Base-by-base conservation (phyloP, 73 alveolate genomes). In the Paramecium sexaurelia region DNA sequence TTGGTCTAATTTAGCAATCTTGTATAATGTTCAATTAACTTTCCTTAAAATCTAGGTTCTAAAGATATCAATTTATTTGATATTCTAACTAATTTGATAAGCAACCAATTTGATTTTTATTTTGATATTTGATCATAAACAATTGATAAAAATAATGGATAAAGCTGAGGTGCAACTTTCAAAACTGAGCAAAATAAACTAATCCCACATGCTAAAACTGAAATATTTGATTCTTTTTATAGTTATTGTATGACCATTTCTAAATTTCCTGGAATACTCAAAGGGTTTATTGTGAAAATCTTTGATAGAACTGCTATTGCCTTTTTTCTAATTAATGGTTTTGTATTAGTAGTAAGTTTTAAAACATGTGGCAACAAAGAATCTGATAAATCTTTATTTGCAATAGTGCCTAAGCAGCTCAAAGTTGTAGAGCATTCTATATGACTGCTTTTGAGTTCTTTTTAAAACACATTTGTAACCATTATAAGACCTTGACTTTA, bases 31-130 rank as follows among this genome's bases (percentile, higher is more conserved):
- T 73, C 87, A n/a, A 73, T 35, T 73, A 73, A 19, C 45, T 73
- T 73, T 15, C 57, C 55, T 73, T 73, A 20, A 73, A 73, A 73
- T 33, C 87, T 73, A 73, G 87, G 87, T 19, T 73, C 87, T 37
- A 29, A 11, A 20, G 39, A 7, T 35, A 73, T 73, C 19, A 73
- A 37, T 33, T 73, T 73, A 73, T 73, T 73, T 35, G 87, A 73
- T n/a, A 73, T 35, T 37, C 87, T 73, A 8, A 73, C 57, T n/a
- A 73, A 20, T 73, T 73, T 73, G 13, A 73, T 73, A 33, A 73
- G 29, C 9, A 73, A 41, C 87, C 87, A 73, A 73, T 73, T 73
- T 29, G 87, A 73, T 73, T 35, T 73, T 73, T 73, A 73, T 33
- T 73, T 73, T 5, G 55, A 29, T 7, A 73, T 32, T 20, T 29